Percentiles rank a stretch among this genome's conserved stretches.
Evolutionary conservation across 257 asterid species (phyloP).

Genomic region (Ehretia macrophylla): DNA sequence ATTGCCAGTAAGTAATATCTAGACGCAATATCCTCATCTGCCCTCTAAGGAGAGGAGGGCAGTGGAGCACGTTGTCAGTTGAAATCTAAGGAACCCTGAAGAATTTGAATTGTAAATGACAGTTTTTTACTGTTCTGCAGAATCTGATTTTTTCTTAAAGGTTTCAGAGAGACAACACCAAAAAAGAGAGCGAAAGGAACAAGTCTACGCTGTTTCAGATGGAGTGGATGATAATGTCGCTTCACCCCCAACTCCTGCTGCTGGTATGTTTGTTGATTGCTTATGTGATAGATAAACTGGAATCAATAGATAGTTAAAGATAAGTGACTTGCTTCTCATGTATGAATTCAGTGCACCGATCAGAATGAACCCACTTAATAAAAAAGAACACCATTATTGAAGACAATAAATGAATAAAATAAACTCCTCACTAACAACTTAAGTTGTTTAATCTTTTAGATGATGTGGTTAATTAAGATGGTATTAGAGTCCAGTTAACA

Average conservation of each 20-base stretch:
- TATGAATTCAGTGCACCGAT: background rate
- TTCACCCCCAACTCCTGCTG: constrained; percentile 41
- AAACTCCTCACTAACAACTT: too few species aligned
- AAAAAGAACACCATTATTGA: background rate
- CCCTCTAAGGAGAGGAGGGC: constrained; percentile 10
- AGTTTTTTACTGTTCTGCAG: constrained; percentile 29
- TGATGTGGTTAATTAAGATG: too few species aligned
- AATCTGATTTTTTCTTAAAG: constrained; percentile 52
- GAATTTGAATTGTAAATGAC: too few species aligned
- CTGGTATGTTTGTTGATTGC: constrained; percentile 45
- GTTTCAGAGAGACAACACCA: constrained; percentile 44
- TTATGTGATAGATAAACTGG: constrained; percentile 1
- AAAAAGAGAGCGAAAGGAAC: constrained; percentile 44
- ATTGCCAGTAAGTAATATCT: constrained; percentile 47
- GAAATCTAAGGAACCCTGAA: background rate
- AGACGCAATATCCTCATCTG: constrained; percentile 8
- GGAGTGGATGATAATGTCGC: constrained; percentile 34
- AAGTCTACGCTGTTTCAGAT: constrained; percentile 24
- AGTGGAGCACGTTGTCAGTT: constrained; percentile 3
- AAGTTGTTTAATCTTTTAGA: too few species aligned
- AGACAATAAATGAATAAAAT: too few species aligned
- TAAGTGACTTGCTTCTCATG: background rate
- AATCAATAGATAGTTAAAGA: background rate
- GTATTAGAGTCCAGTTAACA: background rate
- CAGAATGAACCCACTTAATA: too few species aligned